Evolutionary conservation across 2,329 filamentous ascomycete genomes (phyloP), one percentile per base, ranked within the genome.

Genomic region (Verticillium isaacii): DNA sequence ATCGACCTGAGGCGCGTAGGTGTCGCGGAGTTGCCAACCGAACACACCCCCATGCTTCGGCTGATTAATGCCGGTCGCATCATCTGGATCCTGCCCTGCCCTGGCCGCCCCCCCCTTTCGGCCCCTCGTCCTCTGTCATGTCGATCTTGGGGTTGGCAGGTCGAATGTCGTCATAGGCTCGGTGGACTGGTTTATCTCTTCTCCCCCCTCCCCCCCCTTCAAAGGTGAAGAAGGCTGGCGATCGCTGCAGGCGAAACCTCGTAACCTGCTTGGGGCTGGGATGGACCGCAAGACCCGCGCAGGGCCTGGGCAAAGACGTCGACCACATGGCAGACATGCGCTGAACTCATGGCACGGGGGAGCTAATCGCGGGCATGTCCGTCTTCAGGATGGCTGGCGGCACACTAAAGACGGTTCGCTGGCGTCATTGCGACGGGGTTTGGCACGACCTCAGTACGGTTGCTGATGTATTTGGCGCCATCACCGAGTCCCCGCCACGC

Each of bases 1-100:
- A 65, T 62, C 58, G 60, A 58, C 60, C 55, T 65, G 64, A 66
- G 60, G 63, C 64, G 65, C 58, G 39, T 61, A 57, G 37, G 63
- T 62, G 64, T 65, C 61, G 64, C 64, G 63, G 63, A 52, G 45
- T 52, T 25, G 19, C 45, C 45, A 52, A 52, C 45, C 45, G 45
- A 52, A 52, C 45, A 52, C n/a, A n/a, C 45, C 45, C 19, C 45
- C 45, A 52, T 23, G 45, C 45, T 52, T 52, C 45, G 45, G 45
- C 45, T 52, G 45, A 52, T 52, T 19, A 52, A 19, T 52, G 45
- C 45, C 45, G 45, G 45, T 52, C 45, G 45, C 45, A 52, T 52
- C 19, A 52, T 52, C 19, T 52, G 34, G 34, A 36, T 36, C 34
- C 34, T n/a, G 19, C 19, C 45, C n/a, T 23, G n/a, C 19, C 45